Base-by-base conservation (phyloP, 2,329 filamentous ascomycete genomes). In the Drechslera avenae region DNA sequence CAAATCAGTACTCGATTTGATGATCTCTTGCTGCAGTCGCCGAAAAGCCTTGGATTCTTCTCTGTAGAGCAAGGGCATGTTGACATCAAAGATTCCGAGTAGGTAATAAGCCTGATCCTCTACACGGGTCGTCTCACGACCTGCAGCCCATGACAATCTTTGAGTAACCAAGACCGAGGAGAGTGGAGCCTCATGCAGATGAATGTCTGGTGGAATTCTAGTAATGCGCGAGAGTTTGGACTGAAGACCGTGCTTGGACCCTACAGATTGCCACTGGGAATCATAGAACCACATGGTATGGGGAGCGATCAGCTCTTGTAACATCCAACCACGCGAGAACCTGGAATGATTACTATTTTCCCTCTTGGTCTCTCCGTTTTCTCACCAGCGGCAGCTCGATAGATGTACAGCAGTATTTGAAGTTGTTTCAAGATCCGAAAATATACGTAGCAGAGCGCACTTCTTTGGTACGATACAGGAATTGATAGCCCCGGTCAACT, bases 401-500 rank as follows among this genome's bases (percentile, higher is more conserved):
- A 46, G 13, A 8, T 46, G 14, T 5, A 16, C n/a, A 2, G 12
- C 5, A 8, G 7, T 7, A 19, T 23, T 18, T 33, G 26, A 7
- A 18, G 12, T 28, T 2, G 9, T 3, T 12, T 32, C 35, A 4
- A 46, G 14, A 8, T 46, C 44, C 4, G 43, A 43, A 57, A 17
- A 13, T 34, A 60, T 7, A 45, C 52, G 5, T 51, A 57, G 19
- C 58, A 62, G 5, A 44, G 21, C 36, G n/a, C 5, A 13, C 57
- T 31, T 3, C 31, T 31, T 13, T 51, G 3, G 16, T 60, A 60
- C 52, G 17, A 9, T 52, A 53, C 41, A 60, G 5, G 35, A 43
- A 17, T 55, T 63, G 39, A 59, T 55, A 3, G 46, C 39, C n/a
- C 52, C 49, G 2, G 51, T 52, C 1, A 64, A 39, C 28, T 57